Conservation (phyloP, 2,329 filamentous ascomycete species). For the Phyllosticta citrichinensis region DNA sequence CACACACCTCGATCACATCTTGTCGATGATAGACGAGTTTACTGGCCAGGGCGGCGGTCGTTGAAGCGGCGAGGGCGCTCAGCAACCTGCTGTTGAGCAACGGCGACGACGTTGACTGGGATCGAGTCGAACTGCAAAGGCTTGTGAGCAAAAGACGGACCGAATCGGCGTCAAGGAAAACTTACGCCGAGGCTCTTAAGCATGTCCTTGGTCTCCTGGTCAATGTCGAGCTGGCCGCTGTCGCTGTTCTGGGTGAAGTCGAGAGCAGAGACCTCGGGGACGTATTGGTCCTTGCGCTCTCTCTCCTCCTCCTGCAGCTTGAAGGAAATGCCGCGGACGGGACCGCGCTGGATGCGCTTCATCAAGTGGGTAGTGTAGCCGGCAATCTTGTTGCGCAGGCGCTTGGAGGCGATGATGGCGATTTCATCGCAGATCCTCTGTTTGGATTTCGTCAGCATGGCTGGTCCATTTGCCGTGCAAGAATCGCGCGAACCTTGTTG, state of each 20-base stretch:
- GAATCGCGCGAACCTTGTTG: conserved; percentile 59
- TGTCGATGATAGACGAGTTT: conserved; percentile 13
- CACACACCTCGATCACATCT: conserved; percentile 20
- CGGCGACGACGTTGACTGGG: conserved; percentile 88
- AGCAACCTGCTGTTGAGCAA: conserved; percentile 75
- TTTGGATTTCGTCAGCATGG: background rate
- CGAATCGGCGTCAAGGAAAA: conserved; percentile 24
- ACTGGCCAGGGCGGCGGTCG: conserved; percentile 43
- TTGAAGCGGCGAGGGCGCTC: conserved; percentile 75
- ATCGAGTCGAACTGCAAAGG: conserved; percentile 79
- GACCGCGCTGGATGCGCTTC: conserved; percentile 99
- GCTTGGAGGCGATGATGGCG: conserved; percentile 97
- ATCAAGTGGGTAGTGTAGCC: conserved; percentile 90
- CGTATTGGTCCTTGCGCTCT: conserved; percentile 99
- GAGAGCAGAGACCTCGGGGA: conserved; percentile 95
- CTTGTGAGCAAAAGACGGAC: background rate
- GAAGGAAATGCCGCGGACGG: conserved; percentile 99
- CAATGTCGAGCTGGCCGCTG: conserved; percentile 86
- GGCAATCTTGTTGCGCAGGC: conserved; percentile 99
- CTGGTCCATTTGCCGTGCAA: background rate
- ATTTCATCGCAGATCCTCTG: conserved; percentile 95
- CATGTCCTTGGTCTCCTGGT: conserved; percentile 96
- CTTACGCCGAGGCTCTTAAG: conserved; percentile 97
- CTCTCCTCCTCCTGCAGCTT: conserved; percentile 99
- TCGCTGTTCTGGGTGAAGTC: conserved; percentile 95